Evolutionary conservation across 2,329 filamentous ascomycete species (phyloP).

Genomic region (Venturia nashicola): DNA sequence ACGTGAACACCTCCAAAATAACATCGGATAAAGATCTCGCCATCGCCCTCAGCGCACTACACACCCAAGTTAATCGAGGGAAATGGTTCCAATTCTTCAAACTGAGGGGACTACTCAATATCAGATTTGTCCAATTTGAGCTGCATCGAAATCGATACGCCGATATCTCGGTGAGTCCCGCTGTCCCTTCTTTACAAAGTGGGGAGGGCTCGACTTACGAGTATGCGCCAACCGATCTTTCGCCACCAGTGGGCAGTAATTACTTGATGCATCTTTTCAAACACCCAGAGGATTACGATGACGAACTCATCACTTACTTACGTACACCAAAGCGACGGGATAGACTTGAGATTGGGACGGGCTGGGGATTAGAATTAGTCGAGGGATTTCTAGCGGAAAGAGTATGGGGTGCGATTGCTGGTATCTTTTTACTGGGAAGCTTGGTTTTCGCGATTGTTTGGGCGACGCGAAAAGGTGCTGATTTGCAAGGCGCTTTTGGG

Average conservation of each 20-base stretch:
- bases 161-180: constrained; percentile 22
- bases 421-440: constrained; percentile 21
- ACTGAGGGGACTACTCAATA: constrained; percentile 23
- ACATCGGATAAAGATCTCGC: constrained; percentile 25
- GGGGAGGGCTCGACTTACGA: constrained; percentile 21
- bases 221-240: constrained; percentile 25
- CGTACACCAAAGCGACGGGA: constrained; percentile 22
- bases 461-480: constrained; percentile 18
- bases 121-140: constrained; percentile 28
- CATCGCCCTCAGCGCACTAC: constrained; percentile 18
- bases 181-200: constrained; percentile 13
- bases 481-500: constrained; percentile 29
- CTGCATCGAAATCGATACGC: constrained; percentile 28
- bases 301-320: constrained; percentile 24
- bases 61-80: constrained; percentile 22
- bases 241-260: constrained; percentile 25
- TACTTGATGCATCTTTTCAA: constrained; percentile 28
- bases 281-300: constrained; percentile 27
- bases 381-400: constrained; percentile 25
- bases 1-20: constrained; percentile 21
- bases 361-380: constrained; percentile 27
- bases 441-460: constrained; percentile 23
- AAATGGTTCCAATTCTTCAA: constrained; percentile 21
- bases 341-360: constrained; percentile 22
- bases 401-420: constrained; percentile 22